These are phyloP conservation scores for Lophiostoma macrostomum DNA, from an alignment of 495 filamentous ascomycete genomes.

Conservation along the genomic window DNA sequence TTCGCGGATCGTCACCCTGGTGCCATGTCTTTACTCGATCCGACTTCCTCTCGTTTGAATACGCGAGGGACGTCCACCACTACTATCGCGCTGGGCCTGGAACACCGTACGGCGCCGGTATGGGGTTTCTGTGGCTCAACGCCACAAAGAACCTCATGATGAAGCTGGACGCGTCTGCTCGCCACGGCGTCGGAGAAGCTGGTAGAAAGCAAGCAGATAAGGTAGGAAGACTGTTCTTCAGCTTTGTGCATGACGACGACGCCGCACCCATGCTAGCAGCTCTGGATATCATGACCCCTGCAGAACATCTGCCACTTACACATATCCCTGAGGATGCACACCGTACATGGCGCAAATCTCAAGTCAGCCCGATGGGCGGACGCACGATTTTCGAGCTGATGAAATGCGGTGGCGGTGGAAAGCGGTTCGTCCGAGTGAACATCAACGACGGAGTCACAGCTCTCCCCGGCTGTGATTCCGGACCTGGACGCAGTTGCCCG, in stretches of 20 bases:
- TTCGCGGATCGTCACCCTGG: constrained; percentile 55
- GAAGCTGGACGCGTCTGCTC: no score
- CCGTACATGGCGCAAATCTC: constrained; percentile 55
- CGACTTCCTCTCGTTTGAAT: constrained; percentile 59
- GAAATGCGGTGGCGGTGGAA: constrained; percentile 6
- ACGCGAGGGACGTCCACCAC: constrained; percentile 58
- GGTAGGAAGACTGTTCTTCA: constrained; percentile 54
- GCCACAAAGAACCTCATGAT: constrained; percentile 52
- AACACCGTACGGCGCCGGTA: constrained; percentile 53
- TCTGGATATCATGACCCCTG: constrained; percentile 50
- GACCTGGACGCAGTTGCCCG: constrained; percentile 54
- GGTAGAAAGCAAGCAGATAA: no score
- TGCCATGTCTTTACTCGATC: constrained; percentile 55
- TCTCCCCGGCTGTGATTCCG: constrained; percentile 49
- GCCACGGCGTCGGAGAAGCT: no score
- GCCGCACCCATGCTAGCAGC: constrained; percentile 56
- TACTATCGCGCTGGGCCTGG: constrained; percentile 62
- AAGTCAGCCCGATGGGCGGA: constrained; percentile 58
- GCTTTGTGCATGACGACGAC: constrained; percentile 61
- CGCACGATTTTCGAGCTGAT: constrained; percentile 55
- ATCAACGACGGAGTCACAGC: constrained; percentile 58
- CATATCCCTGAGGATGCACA: constrained; percentile 42
- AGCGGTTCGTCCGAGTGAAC: constrained; percentile 52
- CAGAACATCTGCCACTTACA: constrained; percentile 45
- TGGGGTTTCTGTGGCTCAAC: constrained; percentile 64